Evolutionary conservation across 2,329 filamentous ascomycete species (phyloP), one percentile per base, ranked within the genome.

Genomic region (Corniculantispora saksenae): DNA sequence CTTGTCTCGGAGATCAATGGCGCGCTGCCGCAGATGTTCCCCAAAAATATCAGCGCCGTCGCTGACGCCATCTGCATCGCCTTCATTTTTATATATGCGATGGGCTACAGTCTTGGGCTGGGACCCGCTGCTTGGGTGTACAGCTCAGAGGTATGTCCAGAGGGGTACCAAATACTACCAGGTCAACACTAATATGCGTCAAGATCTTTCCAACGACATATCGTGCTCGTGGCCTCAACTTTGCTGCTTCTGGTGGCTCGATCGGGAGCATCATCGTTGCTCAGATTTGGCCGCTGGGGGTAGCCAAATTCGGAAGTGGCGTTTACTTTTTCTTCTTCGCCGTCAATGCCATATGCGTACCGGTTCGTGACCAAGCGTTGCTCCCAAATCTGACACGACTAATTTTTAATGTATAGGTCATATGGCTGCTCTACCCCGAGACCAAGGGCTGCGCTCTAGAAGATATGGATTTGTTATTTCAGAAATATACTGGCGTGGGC

Each of bases 271-370:
- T 87, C 58, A 75, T 85, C 32, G 82, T 83, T 1, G 80, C 83
- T 0, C 82, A 86, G 64, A 78, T 83, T 15, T 88, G 85, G 84
- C 84, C 84, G 1, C 76, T 86, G 0, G 84, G 83, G 5, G 80
- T 86, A 54, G 76, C 78, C 35, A 77, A 74, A 2, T 76, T 86
- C 23, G 83, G 84, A 3, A 81, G 81, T 15, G 79, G 78, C 23
- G 81, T 85, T 3, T 87, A 86, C 71, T 86, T 86, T 67, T 82
- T 86, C 66, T 87, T 87, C 70, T 85, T 85, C 80, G 76, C 75
- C 9, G 76, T 84, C 29, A 85, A 85, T 68, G 61, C 84, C 8
- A 73, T 76, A 15, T 84, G 80, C 63, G 78, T 83, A 21, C 78
- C 81, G 4, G 79, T 82, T 72, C 60, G 74, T 69, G 19, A 40